Conservation (phyloP, 495 filamentous ascomycete genomes). For the Tuber indicum region DNA sequence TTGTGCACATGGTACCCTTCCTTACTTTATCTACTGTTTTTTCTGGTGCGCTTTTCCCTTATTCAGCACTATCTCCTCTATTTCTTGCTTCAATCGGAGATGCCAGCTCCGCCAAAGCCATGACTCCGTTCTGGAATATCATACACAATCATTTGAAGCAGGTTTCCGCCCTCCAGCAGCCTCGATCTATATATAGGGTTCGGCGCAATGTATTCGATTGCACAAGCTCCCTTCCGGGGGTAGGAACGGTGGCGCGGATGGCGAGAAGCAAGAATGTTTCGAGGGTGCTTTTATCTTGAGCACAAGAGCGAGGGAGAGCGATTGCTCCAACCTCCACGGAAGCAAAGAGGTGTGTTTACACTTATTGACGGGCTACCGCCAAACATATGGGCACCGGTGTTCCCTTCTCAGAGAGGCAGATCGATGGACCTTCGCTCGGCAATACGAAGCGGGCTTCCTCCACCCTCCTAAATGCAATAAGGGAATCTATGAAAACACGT, state of each 20-base stretch:
- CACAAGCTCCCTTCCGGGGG: slow-evolving; percentile 11
- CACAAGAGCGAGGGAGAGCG: not conserved
- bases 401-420: not conserved
- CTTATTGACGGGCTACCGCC: not conserved
- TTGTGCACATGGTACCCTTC: slow-evolving; percentile 51
- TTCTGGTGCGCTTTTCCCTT: slow-evolving; percentile 12
- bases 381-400: not conserved
- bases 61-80: not conserved
- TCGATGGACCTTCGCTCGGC: not conserved
- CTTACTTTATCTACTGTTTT: slow-evolving; percentile 35
- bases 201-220: slow-evolving; percentile 29
- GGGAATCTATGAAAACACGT: not conserved
- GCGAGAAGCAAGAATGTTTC: slow-evolving; percentile 2
- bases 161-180: slow-evolving; percentile 13
- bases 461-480: not conserved
- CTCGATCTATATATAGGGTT: slow-evolving; percentile 11
- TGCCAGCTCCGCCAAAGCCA: slow-evolving; percentile 25
- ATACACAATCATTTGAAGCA: slow-evolving; percentile 16
- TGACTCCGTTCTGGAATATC: slow-evolving; percentile 18
- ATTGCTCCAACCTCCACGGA: not conserved
- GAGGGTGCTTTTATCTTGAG: slow-evolving; percentile 1
- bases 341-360: not conserved
- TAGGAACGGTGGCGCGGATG: not conserved
- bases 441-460: not conserved
- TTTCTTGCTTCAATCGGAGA: not conserved